Conservation (phyloP, 163 green algal genomes). For the Volvox carteri region DNA sequence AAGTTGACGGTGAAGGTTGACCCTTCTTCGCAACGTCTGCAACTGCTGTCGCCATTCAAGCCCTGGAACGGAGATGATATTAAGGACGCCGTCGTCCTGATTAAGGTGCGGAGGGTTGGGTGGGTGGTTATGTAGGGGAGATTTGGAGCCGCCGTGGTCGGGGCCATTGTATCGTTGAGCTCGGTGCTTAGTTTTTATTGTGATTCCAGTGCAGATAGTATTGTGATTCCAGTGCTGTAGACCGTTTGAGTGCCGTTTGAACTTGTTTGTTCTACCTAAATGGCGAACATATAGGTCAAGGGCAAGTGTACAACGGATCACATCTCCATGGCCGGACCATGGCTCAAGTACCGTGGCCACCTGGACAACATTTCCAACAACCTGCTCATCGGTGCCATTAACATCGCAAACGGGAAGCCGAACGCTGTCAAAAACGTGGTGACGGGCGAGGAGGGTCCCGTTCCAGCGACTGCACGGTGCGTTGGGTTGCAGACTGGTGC, state of each 20-base stretch:
- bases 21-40: constrained; percentile 87
- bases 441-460: constrained; percentile 87
- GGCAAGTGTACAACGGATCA: constrained; percentile 99
- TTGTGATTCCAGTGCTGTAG: too few relatives aligned
- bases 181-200: too few relatives aligned
- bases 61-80: constrained; percentile 84
- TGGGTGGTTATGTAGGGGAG: background rate
- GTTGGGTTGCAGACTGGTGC: too few relatives aligned
- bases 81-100: constrained; percentile 82
- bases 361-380: constrained; percentile 99
- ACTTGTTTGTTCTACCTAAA: too few relatives aligned
- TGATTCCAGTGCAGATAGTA: too few relatives aligned
- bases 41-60: constrained; percentile 94
- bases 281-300: constrained; percentile 88
- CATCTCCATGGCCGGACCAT: constrained; percentile 98
- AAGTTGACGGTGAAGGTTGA: constrained; percentile 83
- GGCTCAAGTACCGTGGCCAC: constrained; percentile 97
- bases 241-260: too few relatives aligned
- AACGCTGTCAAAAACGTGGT: constrained; percentile 74
- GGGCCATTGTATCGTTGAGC: too few relatives aligned
- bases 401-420: constrained; percentile 91
- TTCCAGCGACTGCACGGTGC: constrained; percentile 87
- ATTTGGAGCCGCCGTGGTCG: background rate
- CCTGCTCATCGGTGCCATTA: constrained; percentile 94
- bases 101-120: constrained; percentile 77